Base-by-base conservation (phyloP, 495 filamentous ascomycete species). In the Monascus purpureus region DNA sequence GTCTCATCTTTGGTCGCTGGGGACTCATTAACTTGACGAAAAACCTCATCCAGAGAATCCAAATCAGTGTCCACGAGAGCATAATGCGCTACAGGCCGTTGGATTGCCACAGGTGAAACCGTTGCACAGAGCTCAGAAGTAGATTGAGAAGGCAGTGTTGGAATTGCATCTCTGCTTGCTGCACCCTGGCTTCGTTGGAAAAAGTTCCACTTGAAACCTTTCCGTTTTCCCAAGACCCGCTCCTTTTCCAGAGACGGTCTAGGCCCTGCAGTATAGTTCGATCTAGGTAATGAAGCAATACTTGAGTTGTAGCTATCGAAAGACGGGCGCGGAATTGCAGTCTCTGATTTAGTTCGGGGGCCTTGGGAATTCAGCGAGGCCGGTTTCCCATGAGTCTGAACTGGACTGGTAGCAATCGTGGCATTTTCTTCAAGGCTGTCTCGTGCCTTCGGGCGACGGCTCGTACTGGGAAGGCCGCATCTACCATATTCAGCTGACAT, bases 41-140 rank as follows among this genome's bases (percentile, higher is more conserved):
- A 61, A 12, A 87, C 70, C 23, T 73, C 68, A 28, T 77, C 70
- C 15, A 85, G 54, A 39, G 67, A 46, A 32, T 80, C 77, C 2
- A 75, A 75, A 39, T 88, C 81, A 2, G 71, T 62, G 40, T 90
- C 85, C 32, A 90, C 65, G 40, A 90, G 62, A 1, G 84, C 81
- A 52, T 95, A 95, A 45, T 92, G 86, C 2, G 86, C 76, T 36
- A 72, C 48, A 14, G 64, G 61, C 12, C 68, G 61, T 27, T 40
- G 47, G 16, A 48, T 49, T 13, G 48, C 38, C 7, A 54, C 36
- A 7, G 52, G 47, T n/a, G 63, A 40, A 20, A 68, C 53, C 4
- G 52, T 50, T 13, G 58, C 63, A 34, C 55, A 55, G 14, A 67
- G 42, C 31, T 59, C 41, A 13, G 46, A 35, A 5, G 46, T 39